Evolutionary conservation across 2,329 filamentous ascomycete genomes (phyloP).

Genomic region (Periconia sp.): DNA sequence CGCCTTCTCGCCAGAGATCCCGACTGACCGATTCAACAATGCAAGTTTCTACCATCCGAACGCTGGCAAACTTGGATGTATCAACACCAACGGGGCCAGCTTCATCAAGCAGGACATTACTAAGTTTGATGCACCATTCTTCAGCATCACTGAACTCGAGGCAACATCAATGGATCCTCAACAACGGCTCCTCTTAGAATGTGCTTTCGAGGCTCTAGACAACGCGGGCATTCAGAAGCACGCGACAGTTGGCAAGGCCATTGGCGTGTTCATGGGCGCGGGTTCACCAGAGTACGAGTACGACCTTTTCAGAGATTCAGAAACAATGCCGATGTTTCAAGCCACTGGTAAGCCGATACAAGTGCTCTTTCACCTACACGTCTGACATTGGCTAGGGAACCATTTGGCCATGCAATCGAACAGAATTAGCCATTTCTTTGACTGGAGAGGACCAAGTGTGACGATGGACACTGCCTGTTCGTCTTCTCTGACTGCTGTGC

Average conservation of each 20-base stretch:
- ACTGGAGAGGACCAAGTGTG: conserved; percentile 30
- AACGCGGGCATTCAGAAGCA: conserved; percentile 36
- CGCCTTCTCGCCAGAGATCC: conserved; percentile 37
- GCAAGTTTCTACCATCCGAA: conserved; percentile 42
- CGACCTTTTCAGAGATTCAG: conserved; percentile 9
- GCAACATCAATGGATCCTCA: conserved; percentile 35
- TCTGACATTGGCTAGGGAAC: background rate
- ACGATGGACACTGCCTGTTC: conserved; percentile 39
- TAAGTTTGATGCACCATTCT: conserved; percentile 34
- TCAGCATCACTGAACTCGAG: conserved; percentile 30
- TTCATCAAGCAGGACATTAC: conserved; percentile 24
- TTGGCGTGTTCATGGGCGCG: conserved; percentile 29
- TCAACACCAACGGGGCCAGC: conserved; percentile 27
- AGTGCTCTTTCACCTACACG: background rate
- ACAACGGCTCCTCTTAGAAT: conserved; percentile 37
- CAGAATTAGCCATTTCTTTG: conserved; percentile 34
- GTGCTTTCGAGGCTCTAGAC: conserved; percentile 45
- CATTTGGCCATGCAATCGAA: conserved; percentile 33
- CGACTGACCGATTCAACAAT: conserved; percentile 41
- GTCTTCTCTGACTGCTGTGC: conserved; percentile 27
- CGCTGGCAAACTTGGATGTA: conserved; percentile 39
- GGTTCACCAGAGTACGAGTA: background rate
- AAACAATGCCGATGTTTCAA: conserved; percentile 30
- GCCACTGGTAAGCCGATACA: conserved; percentile 16
- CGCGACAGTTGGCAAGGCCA: conserved; percentile 26